These are phyloP conservation scores for Diutina catenulata DNA, from an alignment of 1,139 yeast species.

Conservation along the genomic window DNA sequence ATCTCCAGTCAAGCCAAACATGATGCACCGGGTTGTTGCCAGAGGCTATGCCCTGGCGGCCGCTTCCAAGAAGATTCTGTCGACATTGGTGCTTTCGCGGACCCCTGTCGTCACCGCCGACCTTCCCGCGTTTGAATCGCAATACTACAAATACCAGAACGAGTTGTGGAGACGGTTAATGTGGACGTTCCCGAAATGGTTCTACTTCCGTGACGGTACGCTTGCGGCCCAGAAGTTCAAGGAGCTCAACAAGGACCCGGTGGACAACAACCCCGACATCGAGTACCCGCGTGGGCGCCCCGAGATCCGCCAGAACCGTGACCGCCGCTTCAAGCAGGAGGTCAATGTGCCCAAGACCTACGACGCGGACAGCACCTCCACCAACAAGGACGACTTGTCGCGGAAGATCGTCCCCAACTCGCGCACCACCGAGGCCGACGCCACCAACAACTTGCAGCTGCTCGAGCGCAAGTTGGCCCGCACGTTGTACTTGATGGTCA, in stretches of 20 bases:
- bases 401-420: constrained; percentile 64
- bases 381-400: constrained; percentile 29
- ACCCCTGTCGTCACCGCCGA: constrained; percentile 78
- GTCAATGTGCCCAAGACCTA: constrained; percentile 55
- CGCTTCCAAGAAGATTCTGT: constrained; percentile 9
- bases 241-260: constrained; percentile 67
- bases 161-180: constrained; percentile 81
- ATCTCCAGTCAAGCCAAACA: too few relatives aligned
- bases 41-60: constrained; percentile 3
- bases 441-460: constrained; percentile 44
- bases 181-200: constrained; percentile 97
- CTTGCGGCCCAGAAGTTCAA: constrained; percentile 74
- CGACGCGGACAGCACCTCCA: constrained; percentile 30
- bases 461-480: constrained; percentile 72
- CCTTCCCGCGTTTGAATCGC: constrained; percentile 56
- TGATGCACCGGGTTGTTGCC: too few relatives aligned
- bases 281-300: constrained; percentile 79
- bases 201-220: constrained; percentile 84
- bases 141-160: constrained; percentile 72
- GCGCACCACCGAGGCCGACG: constrained; percentile 70
- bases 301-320: constrained; percentile 79
- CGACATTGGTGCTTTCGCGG: constrained; percentile 61
- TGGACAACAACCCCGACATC: constrained; percentile 58
- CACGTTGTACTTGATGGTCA: constrained; percentile 64
- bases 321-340: constrained; percentile 72